Evolutionary conservation across 352 stramenopile genomes (phyloP).

Genomic region (Globisporangium apiculatum): DNA sequence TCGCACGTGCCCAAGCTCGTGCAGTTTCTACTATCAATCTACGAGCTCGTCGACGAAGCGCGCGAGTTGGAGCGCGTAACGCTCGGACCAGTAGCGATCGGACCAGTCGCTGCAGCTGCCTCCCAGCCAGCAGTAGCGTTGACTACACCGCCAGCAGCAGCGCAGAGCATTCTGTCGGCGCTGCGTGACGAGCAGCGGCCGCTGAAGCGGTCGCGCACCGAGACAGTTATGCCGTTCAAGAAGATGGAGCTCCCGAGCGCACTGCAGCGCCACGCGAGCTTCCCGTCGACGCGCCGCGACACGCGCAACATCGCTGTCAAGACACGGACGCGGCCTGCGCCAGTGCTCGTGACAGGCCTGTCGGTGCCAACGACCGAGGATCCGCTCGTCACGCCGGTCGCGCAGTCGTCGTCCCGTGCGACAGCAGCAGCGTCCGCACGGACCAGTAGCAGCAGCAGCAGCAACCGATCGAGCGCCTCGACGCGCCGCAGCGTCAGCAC

Average conservation of each 20-base stretch:
- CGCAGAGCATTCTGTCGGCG: conserved; percentile 55
- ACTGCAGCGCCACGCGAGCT: conserved; percentile 8
- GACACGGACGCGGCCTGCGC: no score
- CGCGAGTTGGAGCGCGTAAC: conserved; percentile 9
- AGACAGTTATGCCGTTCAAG: conserved; percentile 34
- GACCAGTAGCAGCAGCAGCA: neutral
- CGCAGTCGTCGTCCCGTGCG: neutral
- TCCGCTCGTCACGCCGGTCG: no score
- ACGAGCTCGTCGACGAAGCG: conserved; percentile 52
- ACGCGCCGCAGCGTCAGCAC: conserved; percentile 5
- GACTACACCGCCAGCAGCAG: conserved; percentile 2
- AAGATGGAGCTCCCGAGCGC: conserved; percentile 24
- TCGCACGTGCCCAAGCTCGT: conserved; percentile 39
- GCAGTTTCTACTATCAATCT: conserved; percentile 34
- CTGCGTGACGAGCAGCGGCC: conserved; percentile 47
- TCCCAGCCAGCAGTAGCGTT: neutral
- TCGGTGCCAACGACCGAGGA: no score
- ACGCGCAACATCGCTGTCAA: no score
- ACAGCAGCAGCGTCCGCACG: neutral
- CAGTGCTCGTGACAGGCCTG: no score
- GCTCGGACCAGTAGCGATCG: conserved; percentile 6
- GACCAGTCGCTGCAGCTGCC: neutral
- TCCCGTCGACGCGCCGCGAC: conserved; percentile 11
- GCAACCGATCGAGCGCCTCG: neutral
- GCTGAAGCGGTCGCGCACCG: conserved; percentile 28